phyloP scores from a whole-genome alignment of 1,284 basidiomycete species.

The Ganoderma boninense region DNA sequence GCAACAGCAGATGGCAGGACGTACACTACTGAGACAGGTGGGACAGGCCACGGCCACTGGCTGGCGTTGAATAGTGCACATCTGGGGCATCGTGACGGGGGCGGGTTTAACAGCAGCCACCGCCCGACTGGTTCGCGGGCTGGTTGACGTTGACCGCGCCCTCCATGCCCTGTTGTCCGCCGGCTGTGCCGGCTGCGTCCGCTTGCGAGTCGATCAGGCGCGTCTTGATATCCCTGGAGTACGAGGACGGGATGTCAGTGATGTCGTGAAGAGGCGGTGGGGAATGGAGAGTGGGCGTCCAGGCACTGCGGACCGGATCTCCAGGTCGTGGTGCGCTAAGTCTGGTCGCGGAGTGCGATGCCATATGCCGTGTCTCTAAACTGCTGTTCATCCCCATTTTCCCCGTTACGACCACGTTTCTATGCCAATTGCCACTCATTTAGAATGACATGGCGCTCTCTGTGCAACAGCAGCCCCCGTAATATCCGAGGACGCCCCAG shows the following conservation, averaged over 20 bases:
- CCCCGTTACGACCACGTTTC: too few species aligned
- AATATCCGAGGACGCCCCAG: too few species aligned
- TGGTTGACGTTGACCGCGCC: constrained; percentile 75
- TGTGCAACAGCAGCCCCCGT: too few species aligned
- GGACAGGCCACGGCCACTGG: neutral
- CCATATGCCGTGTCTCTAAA: too few species aligned
- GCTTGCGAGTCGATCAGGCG: constrained; percentile 96
- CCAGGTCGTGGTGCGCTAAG: neutral
- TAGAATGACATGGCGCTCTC: too few species aligned
- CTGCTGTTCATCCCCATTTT: too few species aligned
- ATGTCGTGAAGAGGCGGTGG: neutral
- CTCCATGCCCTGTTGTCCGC: constrained; percentile 51
- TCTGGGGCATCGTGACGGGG: neutral
- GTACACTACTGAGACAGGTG: constrained; percentile 12
- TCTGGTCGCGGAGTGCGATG: too few species aligned
- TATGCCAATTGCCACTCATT: too few species aligned
- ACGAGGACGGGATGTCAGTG: neutral
- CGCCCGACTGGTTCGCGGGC: constrained; percentile 51
- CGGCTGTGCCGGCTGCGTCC: constrained; percentile 61
- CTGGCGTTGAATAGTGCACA: neutral
- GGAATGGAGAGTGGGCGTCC: neutral
- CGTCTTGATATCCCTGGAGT: constrained; percentile 90
- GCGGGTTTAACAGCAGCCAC: constrained; percentile 62
- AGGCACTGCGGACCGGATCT: neutral
- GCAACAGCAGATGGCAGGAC: constrained; percentile 12